Evolutionary conservation across 1,284 basidiomycete genomes (phyloP), one percentile per base, ranked within the genome.

Genomic region (Trichosporon coremiiforme): DNA sequence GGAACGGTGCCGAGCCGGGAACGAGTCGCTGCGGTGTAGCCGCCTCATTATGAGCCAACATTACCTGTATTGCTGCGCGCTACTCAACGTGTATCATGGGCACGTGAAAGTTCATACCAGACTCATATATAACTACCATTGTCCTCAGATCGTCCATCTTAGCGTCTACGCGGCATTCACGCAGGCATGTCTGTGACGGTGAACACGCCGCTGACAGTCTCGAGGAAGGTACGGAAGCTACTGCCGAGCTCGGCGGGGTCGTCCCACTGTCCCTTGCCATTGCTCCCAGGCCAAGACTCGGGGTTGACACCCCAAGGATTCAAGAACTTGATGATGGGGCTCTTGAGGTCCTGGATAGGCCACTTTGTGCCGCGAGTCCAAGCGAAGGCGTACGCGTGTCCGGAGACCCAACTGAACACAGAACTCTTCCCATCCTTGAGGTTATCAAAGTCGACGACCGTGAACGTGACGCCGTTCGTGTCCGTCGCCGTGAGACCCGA

Each of bases 221-320:
- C 45, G 17, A 65, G 68, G 25, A 71, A 67, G 5, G 70, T 55
- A 64, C 73, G 71, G 64, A 74, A 65, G 45, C 68, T 68, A 10
- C 35, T 12, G 7, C 65, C 64, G 12, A 72, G 22, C 66, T 69
- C 62, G 2, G 71, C 35, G 8, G 69, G 66, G 22, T 72, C 41
- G 25, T 63, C 33, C 17, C 31, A 68, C n/a, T 15, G 22, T 62
- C 73, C 68, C 12, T 55, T 33, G 31, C 57, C 65, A n/a, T 10
- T 36, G 20, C 72, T 66, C 8, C 69, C 69, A 4, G 53, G 67
- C 71, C 64, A 67, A 53, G 38, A 47, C n/a, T 29, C 22, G 17
- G 73, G 73, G 62, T 74, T 74, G 31, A 22, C n/a, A 13, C 71
- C 73, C 73, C 73, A 74, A 10, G 73, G 73, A 55, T 74, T 74